These are phyloP conservation scores for Teunomyces stri DNA, from an alignment of 805 yeast species.

Conservation along the genomic window DNA sequence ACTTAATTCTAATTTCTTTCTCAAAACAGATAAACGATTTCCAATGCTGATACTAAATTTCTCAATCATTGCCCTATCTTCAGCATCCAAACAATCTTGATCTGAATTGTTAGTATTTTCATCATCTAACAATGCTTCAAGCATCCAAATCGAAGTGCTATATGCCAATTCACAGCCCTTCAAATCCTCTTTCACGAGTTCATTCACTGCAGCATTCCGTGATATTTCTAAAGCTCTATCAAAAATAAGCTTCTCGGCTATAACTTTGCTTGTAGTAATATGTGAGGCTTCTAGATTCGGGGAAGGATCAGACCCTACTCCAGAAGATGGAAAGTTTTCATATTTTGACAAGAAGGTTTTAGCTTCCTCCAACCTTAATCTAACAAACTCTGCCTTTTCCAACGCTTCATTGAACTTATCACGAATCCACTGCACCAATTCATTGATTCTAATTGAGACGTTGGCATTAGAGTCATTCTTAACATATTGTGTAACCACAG, in stretches of 20 bases:
- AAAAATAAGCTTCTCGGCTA: constrained; percentile 83
- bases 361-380: constrained; percentile 53
- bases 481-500: constrained; percentile 1
- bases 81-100: constrained; percentile 56
- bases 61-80: constrained; percentile 73
- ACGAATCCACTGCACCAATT: constrained; percentile 87
- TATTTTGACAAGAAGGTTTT: constrained; percentile 4
- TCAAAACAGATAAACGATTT: constrained; percentile 68
- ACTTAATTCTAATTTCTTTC: constrained; percentile 47
- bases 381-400: constrained; percentile 81
- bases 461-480: constrained; percentile 21
- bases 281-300: constrained; percentile 1
- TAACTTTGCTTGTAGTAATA: constrained; percentile 26
- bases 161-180: constrained; percentile 82
- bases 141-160: constrained; percentile 93
- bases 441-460: constrained; percentile 47
- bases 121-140: constrained; percentile 75
- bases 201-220: constrained; percentile 86
- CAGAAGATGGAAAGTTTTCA: constrained; percentile 2
- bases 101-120: constrained; percentile 18
- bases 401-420: constrained; percentile 84
- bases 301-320: not conserved
- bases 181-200: constrained; percentile 69
- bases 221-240: constrained; percentile 94
- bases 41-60: constrained; percentile 82